A percentile compares a stretch with the other conserved stretches of the same genome.
Evolutionary conservation across 495 filamentous ascomycete species (phyloP).

Genomic region (Aspergillus haitiensis): DNA sequence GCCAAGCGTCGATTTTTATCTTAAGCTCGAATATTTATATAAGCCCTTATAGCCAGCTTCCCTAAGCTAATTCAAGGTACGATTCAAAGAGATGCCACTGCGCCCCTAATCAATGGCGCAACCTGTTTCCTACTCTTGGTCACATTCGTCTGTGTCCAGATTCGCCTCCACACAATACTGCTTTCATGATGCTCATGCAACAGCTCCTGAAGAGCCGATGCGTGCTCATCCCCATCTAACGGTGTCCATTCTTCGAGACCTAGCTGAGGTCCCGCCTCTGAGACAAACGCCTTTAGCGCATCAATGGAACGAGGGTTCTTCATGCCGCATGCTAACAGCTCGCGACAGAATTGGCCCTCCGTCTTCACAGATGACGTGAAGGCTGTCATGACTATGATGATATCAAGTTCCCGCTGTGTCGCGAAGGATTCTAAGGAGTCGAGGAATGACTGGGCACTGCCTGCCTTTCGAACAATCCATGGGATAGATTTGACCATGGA

Average conservation of each 20-base stretch:
- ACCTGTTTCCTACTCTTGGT: constrained; percentile 84
- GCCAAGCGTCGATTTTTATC: too few relatives aligned
- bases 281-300: constrained; percentile 55
- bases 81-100: constrained; percentile 45
- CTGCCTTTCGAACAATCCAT: constrained; percentile 61
- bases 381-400: constrained; percentile 78
- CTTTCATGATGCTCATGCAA: constrained; percentile 21
- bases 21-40: neutral
- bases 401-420: constrained; percentile 55
- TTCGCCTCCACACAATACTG: constrained; percentile 30
- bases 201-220: constrained; percentile 38
- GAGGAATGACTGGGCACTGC: constrained; percentile 42
- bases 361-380: constrained; percentile 40
- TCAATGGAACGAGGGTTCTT: constrained; percentile 42
- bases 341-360: constrained; percentile 58
- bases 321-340: constrained; percentile 69
- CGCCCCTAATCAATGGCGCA: constrained; percentile 74
- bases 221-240: constrained; percentile 37
- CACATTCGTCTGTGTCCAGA: constrained; percentile 69
- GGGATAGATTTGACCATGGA: constrained; percentile 66
- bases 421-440: constrained; percentile 56
- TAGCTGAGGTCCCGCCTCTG: constrained; percentile 47
- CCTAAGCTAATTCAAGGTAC: neutral
- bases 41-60: neutral
- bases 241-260: constrained; percentile 56